A percentile compares a stretch with the other conserved stretches of the same genome.
phyloP scores from a whole-genome alignment of 192 early-diverging fungal species.

The Backusella circina region DNA sequence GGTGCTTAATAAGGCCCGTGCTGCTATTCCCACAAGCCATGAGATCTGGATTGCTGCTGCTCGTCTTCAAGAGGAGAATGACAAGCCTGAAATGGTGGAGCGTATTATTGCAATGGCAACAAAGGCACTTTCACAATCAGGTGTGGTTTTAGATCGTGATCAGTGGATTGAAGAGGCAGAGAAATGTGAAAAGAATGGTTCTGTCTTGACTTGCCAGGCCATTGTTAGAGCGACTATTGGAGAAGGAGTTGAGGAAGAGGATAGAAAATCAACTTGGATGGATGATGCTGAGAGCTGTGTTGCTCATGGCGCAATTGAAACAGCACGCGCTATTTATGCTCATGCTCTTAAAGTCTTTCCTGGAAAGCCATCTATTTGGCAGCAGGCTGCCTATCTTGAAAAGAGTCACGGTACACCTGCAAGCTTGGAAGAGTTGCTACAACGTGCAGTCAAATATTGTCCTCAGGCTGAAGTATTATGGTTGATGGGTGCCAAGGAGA shows the following conservation, averaged over 20 bases:
- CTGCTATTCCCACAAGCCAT: slow-evolving; percentile 80
- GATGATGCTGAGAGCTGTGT: slow-evolving; percentile 84
- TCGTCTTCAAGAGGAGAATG: slow-evolving; percentile 83
- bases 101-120: slow-evolving; percentile 74
- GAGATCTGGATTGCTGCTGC: slow-evolving; percentile 97
- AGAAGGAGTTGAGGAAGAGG: slow-evolving; percentile 75
- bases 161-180: slow-evolving; percentile 90
- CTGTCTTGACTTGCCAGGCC: slow-evolving; percentile 73
- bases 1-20: slow-evolving; percentile 89
- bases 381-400: slow-evolving; percentile 82
- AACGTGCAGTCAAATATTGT: slow-evolving; percentile 83
- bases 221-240: slow-evolving; percentile 79
- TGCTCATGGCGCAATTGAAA: slow-evolving; percentile 56
- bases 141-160: slow-evolving; percentile 72
- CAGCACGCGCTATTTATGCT: slow-evolving; percentile 86
- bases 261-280: slow-evolving; percentile 79
- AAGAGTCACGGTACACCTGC: slow-evolving; percentile 75
- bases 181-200: slow-evolving; percentile 75
- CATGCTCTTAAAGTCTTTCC: slow-evolving; percentile 78
- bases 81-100: slow-evolving; percentile 59
- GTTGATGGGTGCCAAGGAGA: slow-evolving; percentile 96
- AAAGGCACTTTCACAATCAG: slow-evolving; percentile 56
- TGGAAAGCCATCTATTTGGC: slow-evolving; percentile 79
- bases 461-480: slow-evolving; percentile 92
- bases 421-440: slow-evolving; percentile 71